phyloP scores from a whole-genome alignment of 1,139 yeast genomes.

The Hyphopichia burtonii region DNA sequence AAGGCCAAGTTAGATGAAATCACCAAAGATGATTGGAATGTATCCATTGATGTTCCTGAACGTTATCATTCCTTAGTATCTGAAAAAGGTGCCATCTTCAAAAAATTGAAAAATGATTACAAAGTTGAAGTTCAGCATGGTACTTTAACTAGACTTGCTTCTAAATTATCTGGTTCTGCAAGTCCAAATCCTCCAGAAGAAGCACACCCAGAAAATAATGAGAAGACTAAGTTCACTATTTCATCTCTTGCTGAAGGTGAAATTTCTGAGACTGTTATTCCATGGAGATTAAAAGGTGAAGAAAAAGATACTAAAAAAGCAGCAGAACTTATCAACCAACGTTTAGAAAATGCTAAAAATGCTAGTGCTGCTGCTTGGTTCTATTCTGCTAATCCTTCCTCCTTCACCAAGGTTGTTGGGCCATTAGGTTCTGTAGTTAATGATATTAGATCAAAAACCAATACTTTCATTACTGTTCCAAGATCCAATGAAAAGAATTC shows the following conservation, averaged over 20 bases:
- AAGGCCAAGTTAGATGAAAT: slow-evolving; percentile 52
- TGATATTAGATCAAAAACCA: slow-evolving; percentile 57
- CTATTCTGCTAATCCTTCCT: slow-evolving; percentile 31
- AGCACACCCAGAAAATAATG: slow-evolving; percentile 47
- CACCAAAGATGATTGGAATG: slow-evolving; percentile 52
- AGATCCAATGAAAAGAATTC: slow-evolving; percentile 49
- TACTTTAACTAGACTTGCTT: slow-evolving; percentile 48
- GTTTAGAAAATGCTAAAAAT: slow-evolving; percentile 33
- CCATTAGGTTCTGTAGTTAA: slow-evolving; percentile 72
- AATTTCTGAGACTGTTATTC: slow-evolving; percentile 42
- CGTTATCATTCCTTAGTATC: slow-evolving; percentile 59
- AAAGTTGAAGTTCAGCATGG: slow-evolving; percentile 69
- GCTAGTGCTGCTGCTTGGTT: slow-evolving; percentile 40
- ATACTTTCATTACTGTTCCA: slow-evolving; percentile 65
- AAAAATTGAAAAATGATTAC: slow-evolving; percentile 52
- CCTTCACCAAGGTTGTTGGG: slow-evolving; percentile 66
- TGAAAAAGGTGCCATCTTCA: slow-evolving; percentile 67
- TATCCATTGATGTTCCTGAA: slow-evolving; percentile 55
- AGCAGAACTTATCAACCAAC: slow-evolving; percentile 31
- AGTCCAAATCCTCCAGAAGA: slow-evolving; percentile 51
- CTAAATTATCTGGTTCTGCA: slow-evolving; percentile 42
- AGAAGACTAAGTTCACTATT: slow-evolving; percentile 45
- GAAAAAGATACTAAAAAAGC: slow-evolving; percentile 40
- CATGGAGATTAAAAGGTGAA: slow-evolving; percentile 64
- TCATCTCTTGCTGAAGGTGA: slow-evolving; percentile 25